Evolutionary conservation across 1,284 basidiomycete genomes (phyloP).

Genomic region (Rhizopogon hawkerae): DNA sequence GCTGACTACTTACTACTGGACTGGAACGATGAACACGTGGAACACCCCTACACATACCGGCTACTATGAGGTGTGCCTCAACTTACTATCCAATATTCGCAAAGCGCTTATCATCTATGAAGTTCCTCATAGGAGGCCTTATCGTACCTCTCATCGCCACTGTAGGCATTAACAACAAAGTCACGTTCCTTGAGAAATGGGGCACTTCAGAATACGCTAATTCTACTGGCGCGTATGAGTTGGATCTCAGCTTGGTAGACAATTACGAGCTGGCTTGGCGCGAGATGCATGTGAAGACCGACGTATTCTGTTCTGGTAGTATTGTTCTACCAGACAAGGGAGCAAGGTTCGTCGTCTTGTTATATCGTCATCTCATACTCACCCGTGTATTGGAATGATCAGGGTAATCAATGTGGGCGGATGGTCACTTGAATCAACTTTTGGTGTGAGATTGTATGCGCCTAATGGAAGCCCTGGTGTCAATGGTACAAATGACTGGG

Average conservation of each 20-base stretch:
- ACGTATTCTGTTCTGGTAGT: constrained; percentile 71
- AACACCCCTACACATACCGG: constrained; percentile 55
- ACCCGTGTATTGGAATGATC: not conserved
- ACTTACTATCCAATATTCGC: not conserved
- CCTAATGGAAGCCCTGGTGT: constrained; percentile 42
- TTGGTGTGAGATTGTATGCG: constrained; percentile 53
- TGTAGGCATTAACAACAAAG: constrained; percentile 68
- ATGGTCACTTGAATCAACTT: constrained; percentile 55
- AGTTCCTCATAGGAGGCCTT: constrained; percentile 58
- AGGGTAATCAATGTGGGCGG: constrained; percentile 61
- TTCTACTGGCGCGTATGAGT: constrained; percentile 68
- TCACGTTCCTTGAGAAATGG: constrained; percentile 65
- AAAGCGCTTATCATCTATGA: constrained; percentile 2
- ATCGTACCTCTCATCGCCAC: constrained; percentile 66
- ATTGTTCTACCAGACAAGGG: constrained; percentile 65
- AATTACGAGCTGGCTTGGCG: constrained; percentile 58
- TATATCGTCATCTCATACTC: not conserved
- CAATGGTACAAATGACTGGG: constrained; percentile 49
- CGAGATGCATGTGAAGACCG: constrained; percentile 62
- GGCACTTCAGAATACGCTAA: constrained; percentile 48
- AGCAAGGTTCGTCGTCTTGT: constrained; percentile 29
- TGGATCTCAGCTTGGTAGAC: constrained; percentile 50
- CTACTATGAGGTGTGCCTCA: constrained; percentile 47
- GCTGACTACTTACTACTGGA: constrained; percentile 53
- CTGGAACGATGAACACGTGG: constrained; percentile 52